phyloP scores from a whole-genome alignment of 345 rosid species.

The Lepidium africanum region DNA sequence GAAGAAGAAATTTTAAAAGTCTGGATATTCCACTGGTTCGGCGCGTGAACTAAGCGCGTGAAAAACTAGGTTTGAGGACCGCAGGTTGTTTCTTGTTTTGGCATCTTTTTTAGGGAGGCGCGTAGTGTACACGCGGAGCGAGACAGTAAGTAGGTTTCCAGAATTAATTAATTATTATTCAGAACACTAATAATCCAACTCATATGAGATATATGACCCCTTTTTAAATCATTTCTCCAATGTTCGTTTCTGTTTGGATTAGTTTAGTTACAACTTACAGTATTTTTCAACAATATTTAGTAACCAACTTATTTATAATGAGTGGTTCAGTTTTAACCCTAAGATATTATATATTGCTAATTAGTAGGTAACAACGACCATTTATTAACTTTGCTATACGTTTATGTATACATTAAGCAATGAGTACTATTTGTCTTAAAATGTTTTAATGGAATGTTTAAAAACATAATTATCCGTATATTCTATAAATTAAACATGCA shows the following conservation, averaged over 20 bases:
- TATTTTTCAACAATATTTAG: background rate
- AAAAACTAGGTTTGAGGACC: background rate
- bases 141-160: slow-evolving; percentile 5
- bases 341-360: background rate
- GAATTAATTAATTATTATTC: background rate
- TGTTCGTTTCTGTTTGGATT: slow-evolving; percentile 15
- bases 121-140: slow-evolving; percentile 14
- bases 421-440: background rate
- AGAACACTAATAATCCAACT: slow-evolving; percentile 10
- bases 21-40: background rate
- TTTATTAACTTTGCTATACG: background rate
- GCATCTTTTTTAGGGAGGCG: slow-evolving; percentile 19
- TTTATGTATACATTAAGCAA: background rate
- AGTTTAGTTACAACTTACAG: slow-evolving; percentile 2
- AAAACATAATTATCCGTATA: background rate
- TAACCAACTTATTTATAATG: background rate
- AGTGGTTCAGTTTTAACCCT: background rate
- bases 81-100: slow-evolving; percentile 28
- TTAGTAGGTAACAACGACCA: background rate
- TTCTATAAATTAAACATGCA: background rate
- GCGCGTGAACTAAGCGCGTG: slow-evolving; percentile 22
- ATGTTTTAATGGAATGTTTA: background rate
- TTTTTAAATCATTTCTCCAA: background rate
- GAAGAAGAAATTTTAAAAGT: background rate
- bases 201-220: slow-evolving; percentile 14